These are phyloP conservation scores for Pichia exigua DNA, from an alignment of 805 yeast species.

Conservation along the genomic window DNA sequence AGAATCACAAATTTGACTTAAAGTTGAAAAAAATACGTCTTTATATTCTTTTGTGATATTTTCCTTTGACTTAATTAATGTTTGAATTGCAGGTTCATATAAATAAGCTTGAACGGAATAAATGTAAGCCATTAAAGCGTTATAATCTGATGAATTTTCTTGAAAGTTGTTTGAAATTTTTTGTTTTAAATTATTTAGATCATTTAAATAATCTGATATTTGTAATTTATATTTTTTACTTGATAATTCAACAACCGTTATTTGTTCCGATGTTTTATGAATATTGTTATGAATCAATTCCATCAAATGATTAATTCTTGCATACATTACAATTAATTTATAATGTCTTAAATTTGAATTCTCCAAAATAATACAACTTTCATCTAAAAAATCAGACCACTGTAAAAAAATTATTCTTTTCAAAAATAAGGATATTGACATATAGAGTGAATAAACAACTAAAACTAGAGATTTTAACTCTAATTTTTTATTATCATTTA, in stretches of 20 bases:
- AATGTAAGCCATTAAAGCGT: constrained; percentile 38
- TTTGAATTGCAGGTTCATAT: constrained; percentile 42
- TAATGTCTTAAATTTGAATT: constrained; percentile 27
- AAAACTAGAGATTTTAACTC: constrained; percentile 49
- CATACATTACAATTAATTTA: constrained; percentile 45
- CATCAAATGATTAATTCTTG: constrained; percentile 49
- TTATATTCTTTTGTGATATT: constrained; percentile 27
- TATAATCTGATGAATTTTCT: constrained; percentile 30
- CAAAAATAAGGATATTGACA: constrained; percentile 57
- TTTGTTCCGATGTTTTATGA: constrained; percentile 34
- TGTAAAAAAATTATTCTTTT: constrained; percentile 53
- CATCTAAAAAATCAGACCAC: constrained; percentile 61
- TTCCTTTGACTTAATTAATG: constrained; percentile 12
- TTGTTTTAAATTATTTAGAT: constrained; percentile 34
- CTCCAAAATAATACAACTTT: constrained; percentile 46
- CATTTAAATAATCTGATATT: constrained; percentile 41
- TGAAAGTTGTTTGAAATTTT: constrained; percentile 27
- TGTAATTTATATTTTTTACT: constrained; percentile 31
- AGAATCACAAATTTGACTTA: constrained; percentile 38
- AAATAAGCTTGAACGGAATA: constrained; percentile 61
- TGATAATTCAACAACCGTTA: constrained; percentile 23
- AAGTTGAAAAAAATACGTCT: constrained; percentile 12
- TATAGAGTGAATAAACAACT: constrained; percentile 51
- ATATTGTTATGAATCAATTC: constrained; percentile 52
- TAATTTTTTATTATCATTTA: constrained; percentile 30